A percentile compares a stretch with the other conserved stretches of the same genome.
Evolutionary conservation across 2,329 filamentous ascomycete genomes (phyloP).

Genomic region (Botrytis squamosa): DNA sequence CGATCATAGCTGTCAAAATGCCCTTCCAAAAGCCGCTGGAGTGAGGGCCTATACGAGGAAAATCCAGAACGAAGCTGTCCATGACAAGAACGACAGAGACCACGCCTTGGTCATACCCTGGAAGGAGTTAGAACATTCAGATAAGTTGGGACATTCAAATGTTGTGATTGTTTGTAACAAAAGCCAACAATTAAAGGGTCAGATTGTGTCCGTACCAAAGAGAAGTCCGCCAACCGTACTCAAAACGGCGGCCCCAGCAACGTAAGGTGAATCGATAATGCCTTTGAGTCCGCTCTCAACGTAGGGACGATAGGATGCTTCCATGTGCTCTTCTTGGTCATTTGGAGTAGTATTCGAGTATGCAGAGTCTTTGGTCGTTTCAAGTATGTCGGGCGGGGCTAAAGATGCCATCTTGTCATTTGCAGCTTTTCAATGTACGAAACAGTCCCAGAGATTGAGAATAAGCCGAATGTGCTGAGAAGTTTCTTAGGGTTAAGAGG

Average conservation of each 20-base stretch:
- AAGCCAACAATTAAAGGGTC: neutral
- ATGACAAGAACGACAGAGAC: slow-evolving; percentile 47
- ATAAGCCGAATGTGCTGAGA: neutral
- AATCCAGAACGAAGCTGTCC: slow-evolving; percentile 43
- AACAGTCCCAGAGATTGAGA: neutral
- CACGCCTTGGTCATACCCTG: slow-evolving; percentile 49
- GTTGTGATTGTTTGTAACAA: neutral
- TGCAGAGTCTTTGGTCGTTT: neutral
- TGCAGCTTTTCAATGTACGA: neutral
- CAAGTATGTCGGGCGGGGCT: neutral
- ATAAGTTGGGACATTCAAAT: neutral
- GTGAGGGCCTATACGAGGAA: slow-evolving; percentile 34
- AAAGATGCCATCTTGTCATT: neutral
- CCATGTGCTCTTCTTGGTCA: neutral
- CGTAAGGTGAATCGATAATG: slow-evolving; percentile 14
- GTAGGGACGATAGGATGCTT: slow-evolving; percentile 6
- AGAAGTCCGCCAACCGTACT: slow-evolving; percentile 12
- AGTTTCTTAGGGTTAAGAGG: neutral
- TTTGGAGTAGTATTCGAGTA: neutral
- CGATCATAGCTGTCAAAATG: slow-evolving; percentile 39
- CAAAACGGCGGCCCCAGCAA: slow-evolving; percentile 12
- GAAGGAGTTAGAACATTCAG: slow-evolving; percentile 20
- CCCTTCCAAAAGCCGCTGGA: slow-evolving; percentile 21
- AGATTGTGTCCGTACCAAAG: neutral
- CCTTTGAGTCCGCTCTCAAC: slow-evolving; percentile 8